phyloP scores from a whole-genome alignment of 768 basidiomycete genomes.

The Strobilomyces dryophilus region DNA sequence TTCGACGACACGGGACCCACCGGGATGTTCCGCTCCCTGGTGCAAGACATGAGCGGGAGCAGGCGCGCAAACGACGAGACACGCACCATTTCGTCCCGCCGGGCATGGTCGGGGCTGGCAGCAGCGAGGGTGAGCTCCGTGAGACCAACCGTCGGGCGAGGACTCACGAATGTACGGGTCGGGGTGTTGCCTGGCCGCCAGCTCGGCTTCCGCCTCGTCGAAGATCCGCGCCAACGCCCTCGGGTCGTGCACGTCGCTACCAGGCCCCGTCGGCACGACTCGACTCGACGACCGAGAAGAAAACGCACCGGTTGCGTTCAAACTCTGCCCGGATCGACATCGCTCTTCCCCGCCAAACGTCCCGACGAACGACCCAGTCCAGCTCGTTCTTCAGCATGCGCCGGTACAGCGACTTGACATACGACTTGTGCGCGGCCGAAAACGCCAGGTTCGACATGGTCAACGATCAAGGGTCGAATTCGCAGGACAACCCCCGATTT shows the following conservation, averaged over 20 bases:
- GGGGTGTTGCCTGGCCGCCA: slow-evolving; percentile 70
- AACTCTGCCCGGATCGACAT: slow-evolving; percentile 88
- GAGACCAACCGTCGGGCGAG: background rate
- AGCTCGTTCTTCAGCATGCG: slow-evolving; percentile 82
- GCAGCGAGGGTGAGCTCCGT: slow-evolving; percentile 1
- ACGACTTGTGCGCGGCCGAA: slow-evolving; percentile 69
- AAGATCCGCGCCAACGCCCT: slow-evolving; percentile 74
- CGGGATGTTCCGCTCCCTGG: slow-evolving; percentile 79
- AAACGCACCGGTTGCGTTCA: slow-evolving; percentile 77
- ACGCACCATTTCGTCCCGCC: slow-evolving; percentile 96
- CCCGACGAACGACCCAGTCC: slow-evolving; percentile 86
- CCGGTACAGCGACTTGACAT: slow-evolving; percentile 90
- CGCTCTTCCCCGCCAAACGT: slow-evolving; percentile 83
- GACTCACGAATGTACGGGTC: slow-evolving; percentile 91
- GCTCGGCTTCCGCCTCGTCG: slow-evolving; percentile 71
- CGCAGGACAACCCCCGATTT: slow-evolving; percentile 13
- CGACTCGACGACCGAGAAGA: background rate
- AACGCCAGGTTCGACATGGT: slow-evolving; percentile 59
- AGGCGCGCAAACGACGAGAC: background rate
- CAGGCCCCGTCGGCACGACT: background rate
- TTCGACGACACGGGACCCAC: slow-evolving; percentile 40
- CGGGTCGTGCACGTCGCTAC: slow-evolving; percentile 80
- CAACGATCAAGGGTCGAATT: slow-evolving; percentile 10
- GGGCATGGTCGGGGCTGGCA: slow-evolving; percentile 70
- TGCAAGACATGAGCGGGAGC: background rate